Percentiles rank a stretch among this genome's conserved stretches.
These are phyloP conservation scores for Vanrija sp. DNA, from an alignment of 1,284 basidiomycete genomes.

Conservation along the genomic window DNA sequence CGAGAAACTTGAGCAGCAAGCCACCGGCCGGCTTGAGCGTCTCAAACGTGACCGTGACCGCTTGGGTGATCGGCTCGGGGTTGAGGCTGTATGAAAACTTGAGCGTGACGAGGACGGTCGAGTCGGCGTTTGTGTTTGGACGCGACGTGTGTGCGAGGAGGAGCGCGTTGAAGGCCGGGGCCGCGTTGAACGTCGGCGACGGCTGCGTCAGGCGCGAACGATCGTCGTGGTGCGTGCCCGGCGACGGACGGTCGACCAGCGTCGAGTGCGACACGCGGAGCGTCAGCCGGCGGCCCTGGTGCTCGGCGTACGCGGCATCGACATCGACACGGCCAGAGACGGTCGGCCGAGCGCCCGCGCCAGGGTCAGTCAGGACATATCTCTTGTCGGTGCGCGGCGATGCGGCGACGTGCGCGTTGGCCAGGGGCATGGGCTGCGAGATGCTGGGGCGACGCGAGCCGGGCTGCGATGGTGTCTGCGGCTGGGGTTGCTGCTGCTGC, in stretches of 20 bases:
- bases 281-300: constrained; percentile 1
- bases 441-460: background rate
- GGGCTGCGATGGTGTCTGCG: background rate
- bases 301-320: constrained; percentile 4
- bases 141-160: constrained; percentile 8
- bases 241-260: background rate
- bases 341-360: background rate
- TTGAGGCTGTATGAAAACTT: constrained; percentile 29
- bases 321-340: constrained; percentile 1
- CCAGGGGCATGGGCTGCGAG: no score
- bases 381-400: no score
- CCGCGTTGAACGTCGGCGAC: background rate
- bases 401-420: no score
- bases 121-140: background rate
- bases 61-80: constrained; percentile 22
- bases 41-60: constrained; percentile 25
- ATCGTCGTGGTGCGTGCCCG: background rate
- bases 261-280: constrained; percentile 5
- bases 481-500: background rate
- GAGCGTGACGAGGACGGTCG: constrained; percentile 20
- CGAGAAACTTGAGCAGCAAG: constrained; percentile 18
- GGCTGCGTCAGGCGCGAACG: background rate
- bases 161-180: background rate
- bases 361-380: no score
- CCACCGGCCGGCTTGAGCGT: constrained; percentile 21